phyloP scores from a whole-genome alignment of 2,329 filamentous ascomycete genomes.

The Dactylonectria estremocensis region DNA sequence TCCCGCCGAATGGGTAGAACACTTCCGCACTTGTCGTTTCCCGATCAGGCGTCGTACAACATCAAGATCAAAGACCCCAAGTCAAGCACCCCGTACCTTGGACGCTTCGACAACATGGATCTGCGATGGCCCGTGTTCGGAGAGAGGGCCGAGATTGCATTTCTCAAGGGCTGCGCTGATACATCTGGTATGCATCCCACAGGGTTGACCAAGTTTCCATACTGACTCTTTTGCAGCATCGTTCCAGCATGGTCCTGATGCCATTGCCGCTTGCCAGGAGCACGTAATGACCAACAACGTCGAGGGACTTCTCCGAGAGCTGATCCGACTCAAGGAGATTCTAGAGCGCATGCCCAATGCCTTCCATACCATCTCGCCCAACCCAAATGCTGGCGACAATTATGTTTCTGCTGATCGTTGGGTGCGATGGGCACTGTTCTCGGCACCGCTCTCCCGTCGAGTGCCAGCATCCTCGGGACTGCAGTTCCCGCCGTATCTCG shows the following conservation, averaged over 20 bases:
- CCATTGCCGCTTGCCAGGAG: constrained; percentile 68
- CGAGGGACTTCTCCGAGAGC: constrained; percentile 65
- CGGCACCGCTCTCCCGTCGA: constrained; percentile 64
- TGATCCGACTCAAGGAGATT: constrained; percentile 67
- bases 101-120: constrained; percentile 67
- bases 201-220: fast-evolving
- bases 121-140: constrained; percentile 69
- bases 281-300: constrained; percentile 67
- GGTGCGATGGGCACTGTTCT: constrained; percentile 68
- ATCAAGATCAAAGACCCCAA: constrained; percentile 64
- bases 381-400: constrained; percentile 67
- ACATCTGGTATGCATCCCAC: constrained; percentile 49
- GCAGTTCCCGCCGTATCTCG: constrained; percentile 66
- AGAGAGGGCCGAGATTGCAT: constrained; percentile 66
- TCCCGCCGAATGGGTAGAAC: constrained; percentile 66
- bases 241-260: constrained; percentile 66
- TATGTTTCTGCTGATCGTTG: constrained; percentile 64
- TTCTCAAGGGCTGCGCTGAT: constrained; percentile 65
- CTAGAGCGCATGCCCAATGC: constrained; percentile 68
- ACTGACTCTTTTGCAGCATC: constrained; percentile 50
- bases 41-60: constrained; percentile 69
- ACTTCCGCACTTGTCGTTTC: constrained; percentile 67
- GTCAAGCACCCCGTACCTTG: constrained; percentile 65
- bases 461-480: constrained; percentile 67
- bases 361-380: constrained; percentile 68